Evolutionary conservation across 352 stramenopile genomes (phyloP).

Genomic region (Phytopythium ostracodes): DNA sequence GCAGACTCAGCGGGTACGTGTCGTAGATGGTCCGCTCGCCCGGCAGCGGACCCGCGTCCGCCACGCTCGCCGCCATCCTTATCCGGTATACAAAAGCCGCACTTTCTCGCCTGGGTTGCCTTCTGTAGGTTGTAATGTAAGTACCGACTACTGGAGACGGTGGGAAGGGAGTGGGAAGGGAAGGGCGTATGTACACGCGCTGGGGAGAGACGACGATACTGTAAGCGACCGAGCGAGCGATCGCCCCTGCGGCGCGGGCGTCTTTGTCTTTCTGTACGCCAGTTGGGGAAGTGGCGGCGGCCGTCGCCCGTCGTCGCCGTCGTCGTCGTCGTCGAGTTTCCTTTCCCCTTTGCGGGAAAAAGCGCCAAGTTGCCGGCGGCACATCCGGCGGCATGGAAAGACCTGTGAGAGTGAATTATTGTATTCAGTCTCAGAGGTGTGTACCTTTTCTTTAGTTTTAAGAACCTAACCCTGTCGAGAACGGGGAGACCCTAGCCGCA

Average conservation of each 20-base stretch:
- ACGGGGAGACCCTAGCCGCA: neutral
- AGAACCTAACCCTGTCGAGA: neutral
- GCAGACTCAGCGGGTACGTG: constrained; percentile 56
- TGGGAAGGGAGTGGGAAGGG: neutral
- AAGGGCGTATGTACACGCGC: neutral
- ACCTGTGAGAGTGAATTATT: neutral
- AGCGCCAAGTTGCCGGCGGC: neutral
- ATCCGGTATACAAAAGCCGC: neutral
- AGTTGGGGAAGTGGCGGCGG: neutral
- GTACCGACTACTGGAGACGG: neutral
- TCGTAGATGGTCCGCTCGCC: constrained; percentile 50
- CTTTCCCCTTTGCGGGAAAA: neutral
- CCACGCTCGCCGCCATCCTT: constrained; percentile 8
- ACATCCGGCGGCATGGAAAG: neutral
- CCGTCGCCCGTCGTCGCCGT: neutral
- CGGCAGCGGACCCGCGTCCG: neutral
- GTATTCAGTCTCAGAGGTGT: too few relatives aligned
- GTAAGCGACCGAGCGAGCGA: too few relatives aligned
- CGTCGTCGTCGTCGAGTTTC: neutral
- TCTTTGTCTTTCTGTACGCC: neutral
- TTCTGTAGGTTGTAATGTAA: neutral
- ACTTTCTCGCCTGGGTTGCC: neutral
- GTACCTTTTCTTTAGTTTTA: too few relatives aligned
- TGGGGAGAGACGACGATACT: neutral
- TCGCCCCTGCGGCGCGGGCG: neutral